A percentile compares a stretch with the other conserved stretches of the same genome.
Conservation (phyloP, 768 basidiomycete genomes). For the Mycena floridula region DNA sequence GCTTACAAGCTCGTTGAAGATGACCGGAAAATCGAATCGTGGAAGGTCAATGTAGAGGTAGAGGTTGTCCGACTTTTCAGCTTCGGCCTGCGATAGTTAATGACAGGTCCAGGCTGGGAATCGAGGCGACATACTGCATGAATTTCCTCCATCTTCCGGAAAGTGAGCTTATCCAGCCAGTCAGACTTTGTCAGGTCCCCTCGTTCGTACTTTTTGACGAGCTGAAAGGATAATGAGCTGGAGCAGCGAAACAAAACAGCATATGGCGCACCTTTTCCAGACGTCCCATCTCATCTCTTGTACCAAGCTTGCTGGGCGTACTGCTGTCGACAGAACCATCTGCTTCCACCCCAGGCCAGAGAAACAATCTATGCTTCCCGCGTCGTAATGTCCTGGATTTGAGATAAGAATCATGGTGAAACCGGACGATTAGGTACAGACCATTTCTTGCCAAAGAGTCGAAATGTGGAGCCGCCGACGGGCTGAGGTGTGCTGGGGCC, state of each 20-base stretch:
- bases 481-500: constrained; percentile 74
- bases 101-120: background rate
- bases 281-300: constrained; percentile 90
- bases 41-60: constrained; percentile 95
- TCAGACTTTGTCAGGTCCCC: constrained; percentile 92
- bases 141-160: constrained; percentile 91
- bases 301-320: constrained; percentile 83
- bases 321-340: constrained; percentile 77
- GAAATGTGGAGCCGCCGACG: constrained; percentile 88
- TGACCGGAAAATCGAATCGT: constrained; percentile 94
- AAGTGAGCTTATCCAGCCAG: constrained; percentile 92
- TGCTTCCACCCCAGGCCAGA: constrained; percentile 82
- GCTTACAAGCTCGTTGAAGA: constrained; percentile 85
- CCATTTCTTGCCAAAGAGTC: constrained; percentile 93
- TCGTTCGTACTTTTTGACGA: constrained; percentile 93
- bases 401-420: background rate
- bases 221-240: constrained; percentile 34
- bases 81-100: constrained; percentile 59
- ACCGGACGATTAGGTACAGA: constrained; percentile 24
- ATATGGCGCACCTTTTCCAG: constrained; percentile 69
- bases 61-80: constrained; percentile 88
- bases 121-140: constrained; percentile 60
- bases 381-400: constrained; percentile 71
- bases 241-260: constrained; percentile 11
- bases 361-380: constrained; percentile 82